Evolutionary conservation across 2,329 filamentous ascomycete genomes (phyloP).

Genomic region (Fusarium camptoceras): DNA sequence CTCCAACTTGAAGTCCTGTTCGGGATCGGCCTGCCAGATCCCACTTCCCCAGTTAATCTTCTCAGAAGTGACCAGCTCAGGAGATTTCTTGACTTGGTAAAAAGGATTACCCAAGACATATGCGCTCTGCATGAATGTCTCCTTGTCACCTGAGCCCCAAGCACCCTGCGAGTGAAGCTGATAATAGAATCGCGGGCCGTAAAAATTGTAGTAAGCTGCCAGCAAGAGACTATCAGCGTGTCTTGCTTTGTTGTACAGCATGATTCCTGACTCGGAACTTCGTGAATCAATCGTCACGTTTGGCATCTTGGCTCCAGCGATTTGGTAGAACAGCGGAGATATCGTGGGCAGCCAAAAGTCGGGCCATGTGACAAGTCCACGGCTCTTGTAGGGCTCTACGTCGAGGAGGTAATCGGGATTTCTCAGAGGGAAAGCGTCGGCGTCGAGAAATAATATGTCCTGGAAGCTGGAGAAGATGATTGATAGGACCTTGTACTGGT

Average conservation of each 20-base stretch:
- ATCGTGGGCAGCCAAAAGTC: constrained; percentile 45
- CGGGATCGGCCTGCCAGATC: constrained; percentile 44
- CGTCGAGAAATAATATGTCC: constrained; percentile 39
- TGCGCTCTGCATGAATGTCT: constrained; percentile 41
- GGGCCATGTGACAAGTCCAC: constrained; percentile 41
- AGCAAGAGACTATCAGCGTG: constrained; percentile 42
- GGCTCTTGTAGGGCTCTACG: constrained; percentile 34
- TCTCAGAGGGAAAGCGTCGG: constrained; percentile 41
- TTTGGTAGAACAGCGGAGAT: constrained; percentile 40
- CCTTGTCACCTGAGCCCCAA: constrained; percentile 44
- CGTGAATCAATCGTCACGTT: constrained; percentile 36
- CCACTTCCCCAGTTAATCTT: constrained; percentile 42
- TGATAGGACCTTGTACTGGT: constrained; percentile 40
- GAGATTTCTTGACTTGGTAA: constrained; percentile 34
- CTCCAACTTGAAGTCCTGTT: constrained; percentile 36
- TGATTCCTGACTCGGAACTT: constrained; percentile 38
- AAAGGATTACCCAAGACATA: constrained; percentile 34
- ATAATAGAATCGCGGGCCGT: constrained; percentile 38
- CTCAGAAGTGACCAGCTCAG: constrained; percentile 18
- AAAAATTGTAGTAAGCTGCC: constrained; percentile 44
- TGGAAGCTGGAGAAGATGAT: constrained; percentile 44
- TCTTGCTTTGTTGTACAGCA: constrained; percentile 38
- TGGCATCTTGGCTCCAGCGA: constrained; percentile 28
- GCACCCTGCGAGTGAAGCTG: constrained; percentile 45
- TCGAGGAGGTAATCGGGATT: constrained; percentile 35